Evolutionary conservation across 1,139 yeast species (phyloP), one percentile per base, ranked within the genome.

Genomic region (Taphrina wiesneri): DNA sequence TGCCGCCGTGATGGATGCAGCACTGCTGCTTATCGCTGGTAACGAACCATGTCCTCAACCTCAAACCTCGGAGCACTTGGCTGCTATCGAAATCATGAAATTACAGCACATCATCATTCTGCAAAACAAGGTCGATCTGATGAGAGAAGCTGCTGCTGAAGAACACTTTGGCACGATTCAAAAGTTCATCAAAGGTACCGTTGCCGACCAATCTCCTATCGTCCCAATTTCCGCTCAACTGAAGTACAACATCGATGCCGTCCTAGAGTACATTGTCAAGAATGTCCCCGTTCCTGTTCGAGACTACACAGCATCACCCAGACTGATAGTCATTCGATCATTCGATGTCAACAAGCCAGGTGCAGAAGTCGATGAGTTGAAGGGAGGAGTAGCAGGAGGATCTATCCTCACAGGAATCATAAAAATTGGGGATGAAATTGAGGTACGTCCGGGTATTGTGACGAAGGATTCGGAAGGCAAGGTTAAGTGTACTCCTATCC

Each of bases 361-460:
- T 81, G 87, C 97, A 52, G 98, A 92, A 78, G 90, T 95, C 73
- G 96, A 89, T 72, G 99, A 93, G 74, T 84, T 95, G 77, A 92
- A 92, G 81, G 99, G 99, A 75, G 99, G 99, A 85, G 99, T 95
- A 76, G 99, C 99, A 59, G 99, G 99, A 82, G 99, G 99, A 73
- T 90, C 97, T 66, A 93, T 95, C 74, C 83, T 93, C 76, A 90
- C 87, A 69, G 99, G 99, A 84, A 99, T 95, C 65, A 89, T 95
- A 82, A 88, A 90, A 77, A 83, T 95, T 71, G 98, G 97, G 69
- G 99, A 95, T 76, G 99, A 95, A 81, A 93, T 95, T 75, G 99
- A 95, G 81, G 92, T 95, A 75, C 86, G 99, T 78, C 99, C 99
- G 64, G 99, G 99, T 83, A 91, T 93, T 73, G 98, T 93, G 70